phyloP scores from a whole-genome alignment of 2,329 filamentous ascomycete species.

The Aspergillus ustus region DNA sequence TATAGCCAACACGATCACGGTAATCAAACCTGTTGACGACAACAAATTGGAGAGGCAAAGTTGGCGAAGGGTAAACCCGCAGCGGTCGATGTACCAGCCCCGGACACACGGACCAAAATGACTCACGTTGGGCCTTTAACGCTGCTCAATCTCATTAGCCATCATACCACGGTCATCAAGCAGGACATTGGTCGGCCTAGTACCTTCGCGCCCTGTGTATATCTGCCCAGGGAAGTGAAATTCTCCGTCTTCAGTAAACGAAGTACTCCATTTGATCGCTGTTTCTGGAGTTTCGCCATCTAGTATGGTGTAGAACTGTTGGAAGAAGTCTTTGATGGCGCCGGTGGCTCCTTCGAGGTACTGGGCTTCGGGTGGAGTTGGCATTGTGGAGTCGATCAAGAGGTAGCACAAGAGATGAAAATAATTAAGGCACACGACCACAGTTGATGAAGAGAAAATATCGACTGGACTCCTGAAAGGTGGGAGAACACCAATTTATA shows the following conservation, averaged over 20 bases:
- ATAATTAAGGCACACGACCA: not conserved
- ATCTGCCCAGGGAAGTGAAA: not conserved
- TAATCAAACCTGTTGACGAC: not conserved
- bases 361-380: not conserved
- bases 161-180: not conserved
- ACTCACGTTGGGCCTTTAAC: not conserved
- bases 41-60: not conserved
- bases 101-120: not conserved
- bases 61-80: constrained; percentile 3
- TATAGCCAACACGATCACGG: not conserved
- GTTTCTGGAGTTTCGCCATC: not conserved
- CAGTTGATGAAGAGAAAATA: not conserved
- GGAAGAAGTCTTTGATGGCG: not conserved
- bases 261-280: not conserved
- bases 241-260: not conserved
- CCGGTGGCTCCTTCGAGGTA: not conserved
- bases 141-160: not conserved
- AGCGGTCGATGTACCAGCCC: not conserved
- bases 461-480: not conserved
- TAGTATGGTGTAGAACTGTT: not conserved
- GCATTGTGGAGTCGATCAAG: not conserved
- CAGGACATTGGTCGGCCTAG: too few relatives aligned
- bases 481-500: not conserved
- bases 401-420: not conserved
- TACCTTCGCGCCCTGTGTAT: not conserved